Evolutionary conservation across 169 alveolate genomes (phyloP), one percentile per base, ranked within the genome.

Genomic region (Plasmodium ovale): DNA sequence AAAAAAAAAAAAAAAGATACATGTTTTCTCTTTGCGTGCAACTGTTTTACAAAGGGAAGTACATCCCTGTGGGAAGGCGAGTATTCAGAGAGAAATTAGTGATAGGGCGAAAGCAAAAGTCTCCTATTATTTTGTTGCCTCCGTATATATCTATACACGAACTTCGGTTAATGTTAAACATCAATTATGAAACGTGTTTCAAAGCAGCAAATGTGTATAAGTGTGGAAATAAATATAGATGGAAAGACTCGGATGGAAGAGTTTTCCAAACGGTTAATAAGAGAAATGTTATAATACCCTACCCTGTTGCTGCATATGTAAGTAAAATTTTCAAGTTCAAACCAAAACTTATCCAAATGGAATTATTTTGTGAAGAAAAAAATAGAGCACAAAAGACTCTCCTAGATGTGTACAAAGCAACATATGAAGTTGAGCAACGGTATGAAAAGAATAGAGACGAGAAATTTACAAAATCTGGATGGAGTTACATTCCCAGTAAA

Each of bases 201-300:
- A 53, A 92, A 29, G 88, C 87, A 12, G 90, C 94, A 73, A 88
- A 88, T 51, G 95, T 93, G 49, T 89, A 94, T 19, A 74, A 92
- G 12, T 23, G 90, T 54, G 84, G 93, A 19, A 87, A 87, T n/a
- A 74, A 16, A 35, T 94, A 93, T 73, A 44, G 62, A 35, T 94
- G 97, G 97, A 92, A 67, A 62, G 97, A 94, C 54, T 60, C 74
- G 31, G 89, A 92, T 23, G 96, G 94, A 37, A 92, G 97, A 21
- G 56, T 62, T 23, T 94, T 93, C 84, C 89, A 92, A 42, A 71
- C 92, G 82, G 70, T 79, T 87, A 91, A 89, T 71, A 92, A 92
- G 47, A 60, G 96, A 51, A 72, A 92, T 60, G 96, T 94, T 9
- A 54, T 92, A 42, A 93, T 94, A 39, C 94, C 96, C 33, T 94